Base-by-base conservation (phyloP, 805 yeast species). In the Kazachstania viticola region DNA sequence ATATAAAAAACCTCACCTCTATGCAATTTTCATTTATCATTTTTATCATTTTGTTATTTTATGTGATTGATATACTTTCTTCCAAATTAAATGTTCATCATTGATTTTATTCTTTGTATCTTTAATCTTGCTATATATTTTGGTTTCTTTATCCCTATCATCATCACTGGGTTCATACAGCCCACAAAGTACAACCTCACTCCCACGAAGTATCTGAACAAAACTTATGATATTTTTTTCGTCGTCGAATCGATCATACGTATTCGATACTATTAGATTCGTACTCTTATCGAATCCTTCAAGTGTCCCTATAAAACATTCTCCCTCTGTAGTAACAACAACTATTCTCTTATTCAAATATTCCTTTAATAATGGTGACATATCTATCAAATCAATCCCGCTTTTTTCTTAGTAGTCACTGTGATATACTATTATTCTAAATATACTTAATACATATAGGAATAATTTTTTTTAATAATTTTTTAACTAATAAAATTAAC, bases 201-300 rank as follows among this genome's bases (percentile, higher is more conserved):
- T 54, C 3, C 59, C 58, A 29, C 60, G 46, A 25, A 50, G 35
- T 16, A 51, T 18, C 28, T 43, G 48, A 9, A 44, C 42, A 23
- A 32, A 27, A 6, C 40, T 39, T 14, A 32, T 15, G n/a, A 34
- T 14, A 22, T 17, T 18, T 17, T 28, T 21, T 16, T 37, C 46
- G 17, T 42, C 38, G 64, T 71, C 69, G 37, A 41, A 39, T 29
- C 77, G 52, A 46, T 75, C 80, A 14, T 58, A 49, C 13, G 78
- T 65, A 25, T 63, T 54, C 3, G 71, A 56, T 25, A 79, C 53
- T 25, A 78, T 60, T 22, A 79, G 45, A 46, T 79, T 79, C 16
- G 80, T 70, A 28, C 71, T 62, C 39, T 73, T 71, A 49, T 79
- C 88, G 44, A 62, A 78, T 5, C 87, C 84, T 41, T 64, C 67